Percentiles rank a stretch among this genome's conserved stretches.
phyloP scores from a whole-genome alignment of 768 basidiomycete species.

The Agaricus bisporus region DNA sequence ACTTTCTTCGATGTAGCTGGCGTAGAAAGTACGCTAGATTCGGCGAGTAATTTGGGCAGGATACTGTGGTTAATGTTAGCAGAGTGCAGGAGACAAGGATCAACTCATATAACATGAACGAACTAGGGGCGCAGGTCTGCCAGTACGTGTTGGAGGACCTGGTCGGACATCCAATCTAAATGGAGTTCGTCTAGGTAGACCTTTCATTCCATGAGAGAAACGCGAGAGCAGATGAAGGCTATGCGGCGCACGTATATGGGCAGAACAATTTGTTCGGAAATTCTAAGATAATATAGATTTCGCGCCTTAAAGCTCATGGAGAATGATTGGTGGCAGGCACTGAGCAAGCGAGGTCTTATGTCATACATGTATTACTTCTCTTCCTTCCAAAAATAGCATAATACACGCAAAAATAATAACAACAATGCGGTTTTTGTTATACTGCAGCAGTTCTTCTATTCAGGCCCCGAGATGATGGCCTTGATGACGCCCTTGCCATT shows the following conservation, averaged over 20 bases:
- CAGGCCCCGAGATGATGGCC: conserved; percentile 82
- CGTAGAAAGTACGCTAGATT: conserved; percentile 40
- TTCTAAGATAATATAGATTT: conserved; percentile 79
- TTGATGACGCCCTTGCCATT: conserved; percentile 91
- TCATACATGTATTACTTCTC: too few relatives aligned
- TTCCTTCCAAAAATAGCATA: too few relatives aligned
- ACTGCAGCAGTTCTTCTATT: conserved; percentile 8
- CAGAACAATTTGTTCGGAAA: conserved; percentile 66
- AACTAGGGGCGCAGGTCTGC: conserved; percentile 71
- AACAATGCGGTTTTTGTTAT: neutral
- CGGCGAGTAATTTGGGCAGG: conserved; percentile 57
- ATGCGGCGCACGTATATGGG: conserved; percentile 61
- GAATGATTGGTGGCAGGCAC: neutral
- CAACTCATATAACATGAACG: conserved; percentile 13
- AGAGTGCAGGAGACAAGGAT: neutral
- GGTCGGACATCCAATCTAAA: conserved; percentile 87
- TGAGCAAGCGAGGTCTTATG: neutral
- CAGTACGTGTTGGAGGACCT: conserved; percentile 72
- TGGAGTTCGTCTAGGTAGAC: conserved; percentile 87
- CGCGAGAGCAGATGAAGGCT: neutral
- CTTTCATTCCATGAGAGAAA: conserved; percentile 25
- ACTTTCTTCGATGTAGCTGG: conserved; percentile 52
- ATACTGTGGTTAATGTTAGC: conserved; percentile 36
- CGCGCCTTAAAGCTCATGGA: conserved; percentile 65
- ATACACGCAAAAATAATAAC: neutral